phyloP scores from a whole-genome alignment of 495 filamentous ascomycete genomes.

The Penicillium argentinense region DNA sequence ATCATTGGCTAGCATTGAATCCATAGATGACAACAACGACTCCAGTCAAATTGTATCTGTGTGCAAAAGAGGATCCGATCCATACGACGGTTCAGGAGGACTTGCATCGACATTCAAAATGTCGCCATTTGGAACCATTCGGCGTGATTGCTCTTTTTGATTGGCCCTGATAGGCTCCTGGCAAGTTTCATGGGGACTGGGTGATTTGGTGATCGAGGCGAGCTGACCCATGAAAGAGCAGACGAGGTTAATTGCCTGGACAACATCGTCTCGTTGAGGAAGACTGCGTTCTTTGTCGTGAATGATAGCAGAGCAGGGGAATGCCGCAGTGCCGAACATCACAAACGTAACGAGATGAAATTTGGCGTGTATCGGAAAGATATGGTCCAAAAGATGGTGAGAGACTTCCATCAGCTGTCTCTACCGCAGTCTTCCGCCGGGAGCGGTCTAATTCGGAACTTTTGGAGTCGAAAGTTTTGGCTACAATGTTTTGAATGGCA shows the following conservation, averaged over 20 bases:
- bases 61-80: not conserved
- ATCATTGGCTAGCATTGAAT: not conserved
- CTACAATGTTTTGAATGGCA: conserved; percentile 45
- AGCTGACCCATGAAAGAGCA: conserved; percentile 40
- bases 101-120: not conserved
- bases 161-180: conserved; percentile 6
- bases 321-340: conserved; percentile 51
- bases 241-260: conserved; percentile 38
- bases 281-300: conserved; percentile 44
- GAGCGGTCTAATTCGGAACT: conserved; percentile 29
- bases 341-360: conserved; percentile 54
- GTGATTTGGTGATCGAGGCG: conserved; percentile 30
- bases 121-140: not conserved
- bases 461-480: conserved; percentile 13
- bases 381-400: conserved; percentile 38
- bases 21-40: conserved; percentile 1
- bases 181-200: conserved; percentile 21
- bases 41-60: conserved; percentile 4
- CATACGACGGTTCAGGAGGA: not conserved
- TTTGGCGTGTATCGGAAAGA: conserved; percentile 45
- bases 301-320: conserved; percentile 50
- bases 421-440: conserved; percentile 37
- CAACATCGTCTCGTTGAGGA: conserved; percentile 39
- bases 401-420: conserved; percentile 42
- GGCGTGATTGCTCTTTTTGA: not conserved